These are phyloP conservation scores for Neurospora tetraspora DNA, from an alignment of 495 filamentous ascomycete genomes.

Conservation along the genomic window DNA sequence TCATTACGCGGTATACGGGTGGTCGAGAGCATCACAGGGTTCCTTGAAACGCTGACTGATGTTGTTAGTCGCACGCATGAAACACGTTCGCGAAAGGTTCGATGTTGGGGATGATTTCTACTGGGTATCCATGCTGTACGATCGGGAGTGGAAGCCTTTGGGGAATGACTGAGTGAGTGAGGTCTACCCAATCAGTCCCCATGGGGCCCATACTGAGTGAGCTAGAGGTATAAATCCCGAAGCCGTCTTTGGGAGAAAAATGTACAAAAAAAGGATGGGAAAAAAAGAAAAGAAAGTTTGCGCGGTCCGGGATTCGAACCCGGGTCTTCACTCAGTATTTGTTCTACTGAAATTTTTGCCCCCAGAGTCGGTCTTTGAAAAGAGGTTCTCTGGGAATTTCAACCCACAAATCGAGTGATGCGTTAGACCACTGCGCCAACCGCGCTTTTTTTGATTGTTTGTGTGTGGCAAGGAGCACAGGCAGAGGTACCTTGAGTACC, in stretches of 20 bases:
- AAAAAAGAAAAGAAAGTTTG: not conserved
- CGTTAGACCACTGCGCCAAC: not conserved
- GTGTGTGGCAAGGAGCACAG: too few relatives aligned
- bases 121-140: constrained; percentile 20
- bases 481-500: not conserved
- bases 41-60: not conserved
- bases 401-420: not conserved
- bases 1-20: not conserved
- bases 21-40: not conserved
- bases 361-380: not conserved
- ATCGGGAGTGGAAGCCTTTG: constrained; percentile 13
- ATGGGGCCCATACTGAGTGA: too few relatives aligned
- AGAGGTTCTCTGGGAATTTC: not conserved
- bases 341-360: not conserved
- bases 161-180: constrained; percentile 5
- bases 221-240: too few relatives aligned
- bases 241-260: too few relatives aligned
- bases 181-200: not conserved
- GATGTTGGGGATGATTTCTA: constrained; percentile 15
- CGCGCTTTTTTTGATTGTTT: too few relatives aligned
- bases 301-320: not conserved
- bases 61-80: constrained; percentile 4
- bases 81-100: not conserved
- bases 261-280: not conserved
- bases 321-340: not conserved